phyloP scores from a whole-genome alignment of 352 stramenopile species.

The Globisporangium iwayamae region DNA sequence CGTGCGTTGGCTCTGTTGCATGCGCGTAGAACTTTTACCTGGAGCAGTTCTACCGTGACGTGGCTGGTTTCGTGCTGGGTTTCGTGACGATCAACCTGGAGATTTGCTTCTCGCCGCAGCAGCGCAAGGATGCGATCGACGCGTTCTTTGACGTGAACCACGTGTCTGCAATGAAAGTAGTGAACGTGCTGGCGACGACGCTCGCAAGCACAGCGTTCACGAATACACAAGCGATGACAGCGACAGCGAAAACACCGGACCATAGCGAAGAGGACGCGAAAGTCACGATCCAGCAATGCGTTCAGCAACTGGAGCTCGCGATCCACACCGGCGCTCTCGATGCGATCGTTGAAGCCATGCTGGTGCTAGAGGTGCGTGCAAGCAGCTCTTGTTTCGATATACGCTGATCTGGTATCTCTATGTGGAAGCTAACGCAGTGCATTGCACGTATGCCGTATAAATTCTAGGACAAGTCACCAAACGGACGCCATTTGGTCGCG shows the following conservation, averaged over 20 bases:
- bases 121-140: conserved; percentile 47
- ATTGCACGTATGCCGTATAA: not conserved
- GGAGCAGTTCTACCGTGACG: conserved; percentile 52
- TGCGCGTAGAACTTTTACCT: conserved; percentile 43
- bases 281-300: conserved; percentile 38
- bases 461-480: conserved; percentile 5
- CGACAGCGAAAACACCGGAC: not conserved
- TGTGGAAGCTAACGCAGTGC: not conserved
- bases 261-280: conserved; percentile 24
- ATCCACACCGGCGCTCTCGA: conserved; percentile 26
- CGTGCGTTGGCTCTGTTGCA: not conserved
- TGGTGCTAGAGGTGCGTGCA: conserved; percentile 27
- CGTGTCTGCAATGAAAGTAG: conserved; percentile 31
- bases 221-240: not conserved
- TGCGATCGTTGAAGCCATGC: conserved; percentile 31
- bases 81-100: conserved; percentile 57
- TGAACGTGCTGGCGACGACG: conserved; percentile 31
- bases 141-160: conserved; percentile 45
- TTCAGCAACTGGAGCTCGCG: conserved; percentile 38
- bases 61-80: conserved; percentile 42
- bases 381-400: not conserved
- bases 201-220: conserved; percentile 24
- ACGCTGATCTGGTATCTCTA: not conserved
- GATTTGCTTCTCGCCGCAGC: conserved; percentile 35
- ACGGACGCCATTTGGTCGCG: conserved; percentile 7